Evolutionary conservation across 1,139 yeast species (phyloP), one percentile per base, ranked within the genome.

Genomic region (Taphrina sp.): DNA sequence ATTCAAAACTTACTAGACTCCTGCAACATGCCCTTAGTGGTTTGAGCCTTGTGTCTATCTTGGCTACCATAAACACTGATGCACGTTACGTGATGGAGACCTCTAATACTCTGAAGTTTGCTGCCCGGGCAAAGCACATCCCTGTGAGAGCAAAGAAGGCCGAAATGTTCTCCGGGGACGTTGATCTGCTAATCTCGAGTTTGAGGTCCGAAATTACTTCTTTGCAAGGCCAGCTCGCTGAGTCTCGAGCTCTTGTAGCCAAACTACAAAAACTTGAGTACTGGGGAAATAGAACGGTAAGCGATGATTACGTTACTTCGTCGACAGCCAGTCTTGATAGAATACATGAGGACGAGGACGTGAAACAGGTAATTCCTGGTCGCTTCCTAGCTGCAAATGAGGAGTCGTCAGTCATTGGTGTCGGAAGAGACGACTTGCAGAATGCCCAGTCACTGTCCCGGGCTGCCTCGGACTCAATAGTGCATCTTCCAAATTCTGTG

Each of bases 21-120:
- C 71, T 90, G 57, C 96, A 92, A 67, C 96, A 96, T 0, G 95
- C 96, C 0, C 74, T 90, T 38, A 84, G 94, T 26, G 97, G 97
- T 0, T 78, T 83, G 29, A 83, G 95, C 2, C 75, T 89, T 46
- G 88, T 90, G n/a, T 81, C 87, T 61, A 84, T 92, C 10, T 74
- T 90, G 31, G 92, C 97, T 68, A 90, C 97, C 0, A 81, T 90
- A 20, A 80, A 77, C 45, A 43, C 59, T n/a, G 85, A 83, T 64
- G 72, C 85, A 59, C 75, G 71, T 42, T 77, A 83, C 2, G 72
- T 78, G 14, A 76, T 87, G 0, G 97, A 90, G 67, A 88, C 97
- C 0, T 75, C 83, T 45, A 88, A 88, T 65, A 89, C 97, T 0
- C 74, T 92, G 33, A 72, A 97, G 57, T 92, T 90, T 72, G 97